A percentile compares a stretch with the other conserved stretches of the same genome.
phyloP scores from a whole-genome alignment of 148 eudicot species.

The Chenopodium formosanum region DNA sequence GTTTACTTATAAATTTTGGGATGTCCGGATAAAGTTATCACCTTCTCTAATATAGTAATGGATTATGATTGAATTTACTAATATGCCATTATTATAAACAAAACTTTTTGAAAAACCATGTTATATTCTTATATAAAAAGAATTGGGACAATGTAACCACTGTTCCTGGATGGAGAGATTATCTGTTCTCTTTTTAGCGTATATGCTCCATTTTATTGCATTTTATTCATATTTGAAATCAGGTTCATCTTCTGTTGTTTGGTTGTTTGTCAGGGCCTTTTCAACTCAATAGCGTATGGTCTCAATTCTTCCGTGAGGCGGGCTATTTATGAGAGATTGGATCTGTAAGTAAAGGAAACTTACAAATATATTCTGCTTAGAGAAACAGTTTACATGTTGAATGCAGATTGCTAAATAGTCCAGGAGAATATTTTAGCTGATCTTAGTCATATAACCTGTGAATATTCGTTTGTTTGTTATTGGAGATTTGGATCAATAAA shows the following conservation, averaged over 20 bases:
- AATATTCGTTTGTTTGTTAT: neutral
- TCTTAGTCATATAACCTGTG: neutral
- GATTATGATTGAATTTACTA: neutral
- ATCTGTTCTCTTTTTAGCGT: neutral
- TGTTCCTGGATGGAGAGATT: neutral
- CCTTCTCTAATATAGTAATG: neutral
- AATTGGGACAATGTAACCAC: neutral
- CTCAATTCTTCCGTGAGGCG: slow-evolving; percentile 88
- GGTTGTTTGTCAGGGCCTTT: slow-evolving; percentile 62
- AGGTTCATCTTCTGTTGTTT: slow-evolving; percentile 1
- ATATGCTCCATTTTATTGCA: neutral
- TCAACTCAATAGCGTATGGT: slow-evolving; percentile 96
- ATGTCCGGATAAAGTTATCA: neutral
- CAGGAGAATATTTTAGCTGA: neutral
- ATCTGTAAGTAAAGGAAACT: slow-evolving; percentile 63
- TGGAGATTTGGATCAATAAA: neutral
- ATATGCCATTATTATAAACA: neutral
- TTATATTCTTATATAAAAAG: neutral
- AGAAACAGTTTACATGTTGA: neutral
- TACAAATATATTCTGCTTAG: neutral
- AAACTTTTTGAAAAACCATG: neutral
- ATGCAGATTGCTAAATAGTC: neutral
- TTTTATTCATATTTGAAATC: neutral
- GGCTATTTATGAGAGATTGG: slow-evolving; percentile 72
- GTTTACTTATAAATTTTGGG: neutral